Base-by-base conservation (phyloP, 495 filamentous ascomycete genomes). In the Tuber borchii region DNA sequence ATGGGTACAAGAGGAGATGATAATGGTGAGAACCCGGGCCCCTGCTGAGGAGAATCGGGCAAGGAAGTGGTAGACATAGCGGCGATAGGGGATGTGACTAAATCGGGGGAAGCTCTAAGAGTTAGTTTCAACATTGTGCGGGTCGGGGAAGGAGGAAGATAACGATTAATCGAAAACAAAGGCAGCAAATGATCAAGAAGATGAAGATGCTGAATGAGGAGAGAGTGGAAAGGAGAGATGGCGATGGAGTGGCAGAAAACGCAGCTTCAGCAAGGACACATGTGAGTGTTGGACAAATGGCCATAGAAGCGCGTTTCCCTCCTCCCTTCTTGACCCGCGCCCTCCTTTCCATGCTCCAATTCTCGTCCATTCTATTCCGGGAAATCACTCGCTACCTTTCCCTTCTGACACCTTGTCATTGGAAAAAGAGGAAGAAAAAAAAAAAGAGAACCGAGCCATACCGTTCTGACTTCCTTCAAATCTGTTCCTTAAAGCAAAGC, bases 11-110 rank as follows among this genome's bases (percentile, higher is more conserved):
- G 84, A 81, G 81, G 83, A 72, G 85, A 83, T 72, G 85, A 76
- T 70, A 80, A 76, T 89, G 92, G 83, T 87, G 88, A 82, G 83
- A 84, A 76, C 83, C 85, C 70, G 86, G 86, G 77, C 87, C 87
- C 76, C 86, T 87, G 79, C 87, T 88, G 87, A 88, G 88, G 48
- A 87, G 86, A 86, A 89, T 93, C 87, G 84, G 88, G 76, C 86
- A 61, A 26, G 4, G 83, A 61, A 82, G 83, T 48, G 82, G 81
- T 37, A 26, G 56, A 65, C 26, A 65, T 65, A 31, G 26, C 56
- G 26, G 56, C 56, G 14, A 65, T 12, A 65, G 56, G 26, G 56
- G 56, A 34, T 65, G 26, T 72, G 79, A 70, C 78, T 79, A 61
- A 78, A 69, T 70, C 42, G 26, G 61, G 78, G n/a, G 75, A 79